Evolutionary conservation across 2,329 filamentous ascomycete species (phyloP).

Genomic region (Stachybotrys elegans): DNA sequence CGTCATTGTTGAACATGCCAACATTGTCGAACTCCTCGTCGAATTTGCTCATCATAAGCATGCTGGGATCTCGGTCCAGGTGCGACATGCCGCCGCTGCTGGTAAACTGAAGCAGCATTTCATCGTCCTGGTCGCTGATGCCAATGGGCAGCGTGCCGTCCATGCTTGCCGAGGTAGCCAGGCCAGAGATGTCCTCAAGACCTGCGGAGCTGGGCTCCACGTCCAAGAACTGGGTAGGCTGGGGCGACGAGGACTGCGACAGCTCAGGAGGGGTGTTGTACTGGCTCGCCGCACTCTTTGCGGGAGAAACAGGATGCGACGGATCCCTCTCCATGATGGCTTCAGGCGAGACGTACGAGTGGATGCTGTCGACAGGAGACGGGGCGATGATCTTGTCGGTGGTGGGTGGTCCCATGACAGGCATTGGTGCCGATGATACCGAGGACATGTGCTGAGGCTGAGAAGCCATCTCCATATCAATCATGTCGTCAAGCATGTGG

Average conservation of each 20-base stretch:
- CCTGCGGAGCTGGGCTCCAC: slow-evolving; percentile 31
- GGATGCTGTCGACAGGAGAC: slow-evolving; percentile 36
- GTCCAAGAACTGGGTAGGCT: slow-evolving; percentile 42
- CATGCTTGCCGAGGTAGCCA: slow-evolving; percentile 24
- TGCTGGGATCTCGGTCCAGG: slow-evolving; percentile 39
- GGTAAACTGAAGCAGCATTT: slow-evolving; percentile 38
- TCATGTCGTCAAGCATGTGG: slow-evolving; percentile 42
- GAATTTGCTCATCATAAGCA: slow-evolving; percentile 49
- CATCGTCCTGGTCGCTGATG: slow-evolving; percentile 37
- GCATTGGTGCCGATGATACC: slow-evolving; percentile 43
- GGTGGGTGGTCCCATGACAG: slow-evolving; percentile 24
- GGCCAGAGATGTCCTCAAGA: slow-evolving; percentile 23
- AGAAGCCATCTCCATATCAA: slow-evolving; percentile 34
- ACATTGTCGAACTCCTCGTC: slow-evolving; percentile 49
- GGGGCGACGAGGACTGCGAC: slow-evolving; percentile 56
- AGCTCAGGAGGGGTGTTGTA: slow-evolving; percentile 56
- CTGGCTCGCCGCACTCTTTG: slow-evolving; percentile 45
- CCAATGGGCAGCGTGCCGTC: slow-evolving; percentile 25
- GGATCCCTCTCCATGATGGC: slow-evolving; percentile 32
- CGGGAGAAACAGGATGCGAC: slow-evolving; percentile 39
- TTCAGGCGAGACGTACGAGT: slow-evolving; percentile 43
- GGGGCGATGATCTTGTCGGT: slow-evolving; percentile 23
- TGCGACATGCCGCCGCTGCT: slow-evolving; percentile 36
- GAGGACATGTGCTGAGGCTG: slow-evolving; percentile 20
- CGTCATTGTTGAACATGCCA: slow-evolving; percentile 48